These are phyloP conservation scores for Calocybe indica DNA, from an alignment of 768 basidiomycete species.

Conservation along the genomic window DNA sequence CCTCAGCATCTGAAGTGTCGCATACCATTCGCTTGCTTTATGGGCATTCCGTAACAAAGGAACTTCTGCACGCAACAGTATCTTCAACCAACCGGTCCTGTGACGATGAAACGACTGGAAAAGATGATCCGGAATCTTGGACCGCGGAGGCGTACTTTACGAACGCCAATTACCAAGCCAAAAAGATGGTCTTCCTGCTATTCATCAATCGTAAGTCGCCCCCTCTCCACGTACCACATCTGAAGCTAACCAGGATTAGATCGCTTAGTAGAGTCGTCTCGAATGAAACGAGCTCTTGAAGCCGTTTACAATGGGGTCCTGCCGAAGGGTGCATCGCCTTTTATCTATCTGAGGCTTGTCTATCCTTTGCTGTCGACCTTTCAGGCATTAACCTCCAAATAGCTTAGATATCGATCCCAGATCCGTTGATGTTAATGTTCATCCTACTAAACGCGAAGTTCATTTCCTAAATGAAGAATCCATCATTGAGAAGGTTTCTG, in stretches of 20 bases:
- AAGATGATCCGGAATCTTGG: constrained; percentile 49
- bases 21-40: constrained; percentile 80
- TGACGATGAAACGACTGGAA: constrained; percentile 20
- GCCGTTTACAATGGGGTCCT: constrained; percentile 77
- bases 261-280: constrained; percentile 82
- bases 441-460: constrained; percentile 96
- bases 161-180: constrained; percentile 84
- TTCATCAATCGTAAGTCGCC: constrained; percentile 86
- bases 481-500: constrained; percentile 73
- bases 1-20: constrained; percentile 54
- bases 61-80: constrained; percentile 48
- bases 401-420: constrained; percentile 82
- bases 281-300: constrained; percentile 86
- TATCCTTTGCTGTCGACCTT: neutral
- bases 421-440: constrained; percentile 94
- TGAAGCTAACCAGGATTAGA: constrained; percentile 39
- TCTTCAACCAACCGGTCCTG: constrained; percentile 24
- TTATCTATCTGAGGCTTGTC: constrained; percentile 87
- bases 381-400: constrained; percentile 1
- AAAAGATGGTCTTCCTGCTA: constrained; percentile 77
- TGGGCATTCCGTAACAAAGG: constrained; percentile 73
- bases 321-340: constrained; percentile 86
- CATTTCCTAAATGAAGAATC: constrained; percentile 90
- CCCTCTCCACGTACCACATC: neutral
- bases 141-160: constrained; percentile 72